A percentile compares a stretch with the other conserved stretches of the same genome.
Conservation (phyloP, 2,329 filamentous ascomycete genomes). For the Alternaria gaisen region DNA sequence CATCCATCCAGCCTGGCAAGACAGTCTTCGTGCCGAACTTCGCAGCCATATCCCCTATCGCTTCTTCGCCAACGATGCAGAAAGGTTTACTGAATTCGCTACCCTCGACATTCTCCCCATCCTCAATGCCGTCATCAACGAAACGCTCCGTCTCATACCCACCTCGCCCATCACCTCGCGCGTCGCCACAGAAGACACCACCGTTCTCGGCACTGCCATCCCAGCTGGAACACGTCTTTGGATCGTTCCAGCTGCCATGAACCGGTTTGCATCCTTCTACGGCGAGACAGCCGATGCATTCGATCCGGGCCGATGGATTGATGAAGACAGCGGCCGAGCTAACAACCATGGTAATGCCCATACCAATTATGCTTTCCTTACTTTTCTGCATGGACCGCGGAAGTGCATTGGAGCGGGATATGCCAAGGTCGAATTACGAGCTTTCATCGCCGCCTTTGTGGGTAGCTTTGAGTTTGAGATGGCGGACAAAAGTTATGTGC, state of each 20-base stretch:
- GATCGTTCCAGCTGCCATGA: too few species aligned
- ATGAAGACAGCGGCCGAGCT: not conserved
- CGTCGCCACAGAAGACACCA: not conserved
- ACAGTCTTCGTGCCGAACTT: slow-evolving; percentile 1
- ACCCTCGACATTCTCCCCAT: not conserved
- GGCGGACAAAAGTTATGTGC: not conserved
- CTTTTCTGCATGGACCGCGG: slow-evolving; percentile 2
- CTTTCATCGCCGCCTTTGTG: slow-evolving; percentile 5
- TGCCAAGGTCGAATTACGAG: not conserved
- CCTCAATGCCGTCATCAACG: slow-evolving; percentile 2
- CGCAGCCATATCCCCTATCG: not conserved
- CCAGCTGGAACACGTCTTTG: not conserved
- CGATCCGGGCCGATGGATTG: slow-evolving; percentile 3
- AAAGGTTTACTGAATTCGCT: not conserved
- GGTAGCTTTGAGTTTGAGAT: slow-evolving; percentile 2
- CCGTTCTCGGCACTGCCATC: not conserved
- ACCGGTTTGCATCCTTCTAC: not conserved
- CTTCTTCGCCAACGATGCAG: not conserved
- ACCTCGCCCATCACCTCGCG: slow-evolving; percentile 1
- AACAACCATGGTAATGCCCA: slow-evolving; percentile 1
- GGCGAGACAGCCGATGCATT: not conserved
- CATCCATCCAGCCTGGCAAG: not conserved
- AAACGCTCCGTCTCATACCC: not conserved
- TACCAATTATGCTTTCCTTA: slow-evolving; percentile 6
- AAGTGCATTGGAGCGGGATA: slow-evolving; percentile 1